Conservation (phyloP, 192 early-diverging fungal genomes). For the Endogone sp. region DNA sequence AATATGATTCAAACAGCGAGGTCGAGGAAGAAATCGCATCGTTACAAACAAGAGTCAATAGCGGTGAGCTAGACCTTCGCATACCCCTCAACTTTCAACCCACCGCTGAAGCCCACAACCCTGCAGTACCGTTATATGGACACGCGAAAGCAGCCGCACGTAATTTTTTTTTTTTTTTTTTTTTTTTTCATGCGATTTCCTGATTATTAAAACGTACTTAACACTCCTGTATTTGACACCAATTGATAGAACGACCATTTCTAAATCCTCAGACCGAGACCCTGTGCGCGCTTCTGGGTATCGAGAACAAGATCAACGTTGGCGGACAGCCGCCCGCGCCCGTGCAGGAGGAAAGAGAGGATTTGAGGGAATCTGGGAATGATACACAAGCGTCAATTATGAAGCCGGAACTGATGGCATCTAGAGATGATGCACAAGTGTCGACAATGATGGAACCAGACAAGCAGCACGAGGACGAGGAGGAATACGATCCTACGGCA, state of each 20-base stretch:
- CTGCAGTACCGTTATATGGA: constrained; percentile 14
- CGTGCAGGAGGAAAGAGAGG: background rate
- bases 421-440: background rate
- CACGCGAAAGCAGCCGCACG: constrained; percentile 32
- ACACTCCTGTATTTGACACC: constrained; percentile 1
- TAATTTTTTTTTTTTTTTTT: constrained; percentile 9
- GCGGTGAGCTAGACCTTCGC: constrained; percentile 43
- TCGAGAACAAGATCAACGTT: constrained; percentile 68
- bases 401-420: background rate
- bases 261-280: constrained; percentile 82
- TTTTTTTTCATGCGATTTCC: background rate
- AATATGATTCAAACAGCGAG: constrained; percentile 15
- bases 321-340: constrained; percentile 21
- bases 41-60: constrained; percentile 59
- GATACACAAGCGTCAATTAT: background rate
- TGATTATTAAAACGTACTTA: background rate
- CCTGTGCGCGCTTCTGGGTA: constrained; percentile 67
- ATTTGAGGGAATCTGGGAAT: background rate
- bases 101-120: constrained; percentile 56
- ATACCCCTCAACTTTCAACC: constrained; percentile 80
- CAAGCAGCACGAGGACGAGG: background rate
- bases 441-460: background rate
- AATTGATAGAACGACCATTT: constrained; percentile 38
- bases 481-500: background rate
- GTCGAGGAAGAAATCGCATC: constrained; percentile 60